Evolutionary conservation across 2,329 filamentous ascomycete genomes (phyloP).

Genomic region (Cladosporium austrohemisphaericum): DNA sequence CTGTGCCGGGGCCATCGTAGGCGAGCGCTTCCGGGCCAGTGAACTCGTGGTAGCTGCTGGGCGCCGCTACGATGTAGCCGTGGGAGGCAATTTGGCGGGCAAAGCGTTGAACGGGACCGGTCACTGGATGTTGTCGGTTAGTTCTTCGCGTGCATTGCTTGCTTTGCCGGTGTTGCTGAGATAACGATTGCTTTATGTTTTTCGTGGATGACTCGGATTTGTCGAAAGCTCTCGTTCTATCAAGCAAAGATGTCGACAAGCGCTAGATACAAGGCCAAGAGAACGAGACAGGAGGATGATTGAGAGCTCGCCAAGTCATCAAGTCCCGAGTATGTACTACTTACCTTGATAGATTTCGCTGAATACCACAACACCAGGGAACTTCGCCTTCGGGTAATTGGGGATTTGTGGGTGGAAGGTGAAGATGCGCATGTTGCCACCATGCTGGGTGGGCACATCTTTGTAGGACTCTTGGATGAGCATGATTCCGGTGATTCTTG

Average conservation of each 20-base stretch:
- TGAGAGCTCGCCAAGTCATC: too few species aligned
- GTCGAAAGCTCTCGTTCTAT: too few species aligned
- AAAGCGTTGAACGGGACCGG: conserved; percentile 83
- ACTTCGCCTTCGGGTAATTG: conserved; percentile 82
- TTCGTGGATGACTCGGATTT: too few species aligned
- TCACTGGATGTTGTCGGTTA: conserved; percentile 55
- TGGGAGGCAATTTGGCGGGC: conserved; percentile 87
- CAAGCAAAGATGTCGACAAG: too few species aligned
- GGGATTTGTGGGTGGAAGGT: conserved; percentile 82
- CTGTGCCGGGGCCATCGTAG: conserved; percentile 84
- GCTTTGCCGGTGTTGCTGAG: not conserved
- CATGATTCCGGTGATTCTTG: conserved; percentile 43
- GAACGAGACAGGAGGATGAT: too few species aligned
- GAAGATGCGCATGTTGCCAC: conserved; percentile 68
- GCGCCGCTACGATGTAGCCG: conserved; percentile 88
- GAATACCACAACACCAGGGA: conserved; percentile 83
- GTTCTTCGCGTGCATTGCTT: not conserved
- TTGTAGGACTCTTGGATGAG: conserved; percentile 56
- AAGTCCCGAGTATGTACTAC: too few species aligned
- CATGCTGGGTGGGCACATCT: conserved; percentile 58
- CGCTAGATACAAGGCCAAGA: too few species aligned
- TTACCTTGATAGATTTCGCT: conserved; percentile 94
- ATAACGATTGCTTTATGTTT: not conserved
- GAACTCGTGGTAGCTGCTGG: conserved; percentile 92
- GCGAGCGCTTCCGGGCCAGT: conserved; percentile 76